These are phyloP conservation scores for Beauveria brongniartii DNA, from an alignment of 2,329 filamentous ascomycete species.

Conservation along the genomic window DNA sequence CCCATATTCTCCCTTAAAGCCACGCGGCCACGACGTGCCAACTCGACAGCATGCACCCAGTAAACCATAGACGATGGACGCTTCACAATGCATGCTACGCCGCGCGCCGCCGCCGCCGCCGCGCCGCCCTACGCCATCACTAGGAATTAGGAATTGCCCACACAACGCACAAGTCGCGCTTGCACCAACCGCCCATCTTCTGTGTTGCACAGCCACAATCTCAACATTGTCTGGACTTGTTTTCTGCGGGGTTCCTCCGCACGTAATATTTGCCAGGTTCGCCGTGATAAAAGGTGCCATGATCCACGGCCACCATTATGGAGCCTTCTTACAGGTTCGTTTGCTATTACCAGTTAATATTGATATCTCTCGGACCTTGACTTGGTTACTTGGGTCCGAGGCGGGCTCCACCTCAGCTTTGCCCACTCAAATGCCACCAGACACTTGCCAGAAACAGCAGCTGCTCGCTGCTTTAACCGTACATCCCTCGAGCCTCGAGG, in stretches of 20 bases:
- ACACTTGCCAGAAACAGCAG: constrained; percentile 3
- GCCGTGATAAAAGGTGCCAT: background rate
- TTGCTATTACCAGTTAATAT: too few species aligned
- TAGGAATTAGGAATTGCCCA: too few species aligned
- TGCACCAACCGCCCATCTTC: background rate
- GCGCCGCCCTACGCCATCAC: too few species aligned
- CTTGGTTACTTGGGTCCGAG: background rate
- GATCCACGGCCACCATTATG: background rate
- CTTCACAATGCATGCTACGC: too few species aligned
- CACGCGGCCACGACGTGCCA: constrained; percentile 2
- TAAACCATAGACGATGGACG: too few species aligned
- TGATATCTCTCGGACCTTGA: background rate
- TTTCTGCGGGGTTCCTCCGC: background rate
- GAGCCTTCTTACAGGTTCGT: background rate
- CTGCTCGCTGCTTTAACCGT: background rate
- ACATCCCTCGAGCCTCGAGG: background rate
- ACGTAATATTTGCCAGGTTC: background rate
- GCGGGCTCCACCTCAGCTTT: constrained; percentile 6
- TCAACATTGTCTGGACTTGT: background rate
- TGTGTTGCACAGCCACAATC: constrained; percentile 1
- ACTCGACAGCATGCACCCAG: too few species aligned
- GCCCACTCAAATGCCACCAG: background rate
- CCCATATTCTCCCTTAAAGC: background rate
- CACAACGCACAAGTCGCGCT: background rate
- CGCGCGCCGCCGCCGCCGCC: too few species aligned